phyloP scores from a whole-genome alignment of 257 asterid genomes.

The Rauvolfia tetraphylla region DNA sequence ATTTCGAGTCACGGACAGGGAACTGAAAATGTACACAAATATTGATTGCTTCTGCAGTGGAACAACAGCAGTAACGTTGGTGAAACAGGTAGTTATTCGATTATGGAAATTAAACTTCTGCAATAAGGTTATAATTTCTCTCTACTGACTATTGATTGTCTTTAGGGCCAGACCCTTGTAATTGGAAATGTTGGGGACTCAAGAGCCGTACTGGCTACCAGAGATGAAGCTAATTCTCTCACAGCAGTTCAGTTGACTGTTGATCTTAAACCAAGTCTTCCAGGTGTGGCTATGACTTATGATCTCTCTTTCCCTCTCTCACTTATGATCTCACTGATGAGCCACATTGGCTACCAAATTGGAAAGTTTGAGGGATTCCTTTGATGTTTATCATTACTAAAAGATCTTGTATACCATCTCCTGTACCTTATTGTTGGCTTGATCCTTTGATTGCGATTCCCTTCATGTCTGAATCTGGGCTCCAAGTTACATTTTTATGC shows the following conservation, averaged over 20 bases:
- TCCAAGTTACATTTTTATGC: background rate
- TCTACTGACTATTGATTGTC: constrained; percentile 6
- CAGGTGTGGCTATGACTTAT: constrained; percentile 43
- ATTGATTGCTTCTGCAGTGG: constrained; percentile 95
- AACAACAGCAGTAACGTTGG: constrained; percentile 87
- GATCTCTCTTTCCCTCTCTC: background rate
- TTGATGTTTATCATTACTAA: background rate
- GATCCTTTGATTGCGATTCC: background rate
- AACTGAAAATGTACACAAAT: constrained; percentile 57
- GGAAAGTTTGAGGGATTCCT: background rate
- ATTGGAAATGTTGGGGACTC: constrained; percentile 89
- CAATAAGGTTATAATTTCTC: constrained; percentile 4
- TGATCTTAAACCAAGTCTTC: constrained; percentile 91
- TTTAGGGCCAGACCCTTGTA: constrained; percentile 78
- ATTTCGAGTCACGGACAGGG: constrained; percentile 83
- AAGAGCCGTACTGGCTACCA: constrained; percentile 75
- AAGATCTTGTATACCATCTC: background rate
- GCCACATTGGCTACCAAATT: background rate
- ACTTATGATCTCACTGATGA: too few species aligned
- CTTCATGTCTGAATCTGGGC: background rate
- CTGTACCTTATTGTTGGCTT: background rate
- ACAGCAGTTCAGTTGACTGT: constrained; percentile 76
- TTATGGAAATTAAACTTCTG: constrained; percentile 1
- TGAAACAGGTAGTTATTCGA: constrained; percentile 59
- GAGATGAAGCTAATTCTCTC: constrained; percentile 57